Evolutionary conservation across 768 basidiomycete genomes (phyloP), one percentile per base, ranked within the genome.

Genomic region (Strobilomyces echinocephalus): DNA sequence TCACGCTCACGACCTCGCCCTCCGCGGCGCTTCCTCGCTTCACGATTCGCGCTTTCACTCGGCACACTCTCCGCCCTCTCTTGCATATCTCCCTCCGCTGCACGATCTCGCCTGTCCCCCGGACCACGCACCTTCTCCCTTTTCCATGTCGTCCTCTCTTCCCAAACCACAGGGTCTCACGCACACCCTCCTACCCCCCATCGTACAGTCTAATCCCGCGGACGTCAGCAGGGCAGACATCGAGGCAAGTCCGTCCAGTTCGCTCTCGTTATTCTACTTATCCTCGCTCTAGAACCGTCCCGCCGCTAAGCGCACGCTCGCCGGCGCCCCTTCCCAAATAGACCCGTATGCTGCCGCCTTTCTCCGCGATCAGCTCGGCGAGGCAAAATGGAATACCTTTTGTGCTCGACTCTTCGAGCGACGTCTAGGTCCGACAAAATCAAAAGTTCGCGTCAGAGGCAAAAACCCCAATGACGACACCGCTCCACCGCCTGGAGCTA

Each of bases 331-430:
- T 20, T 63, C 69, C 14, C 70, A 72, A 43, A 63, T 74, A 16
- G 76, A 77, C 58, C 76, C 76, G 20, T 73, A 59, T 53, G 76
- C 78, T 0, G 72, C 75, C n/a, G 66, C 67, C 16, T 79, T 78
- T 59, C 68, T 77, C 46, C 74, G 68, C 54, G 74, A 77, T 45
- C 70, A 70, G 44, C 73, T 78, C 35, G 76, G 76, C 52, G 65
- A 69, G 21, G 67, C 69, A 28, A 76, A 71, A 57, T 78, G 76
- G 76, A 60, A 66, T 34, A 76, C 74, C 44, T 79, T 78, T 51
- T 74, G 74, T 46, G 73, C 78, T 30, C 73, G 76, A 7, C 64
- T 78, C 12, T 78, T 76, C 34, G 76, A 78, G 61, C 71, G 75
- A 40, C 73, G 78, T 48, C 61, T 74, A 1, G 73, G 76, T 20